phyloP scores from a whole-genome alignment of 75 land plant genomes.

The Cupressus sempervirens region DNA sequence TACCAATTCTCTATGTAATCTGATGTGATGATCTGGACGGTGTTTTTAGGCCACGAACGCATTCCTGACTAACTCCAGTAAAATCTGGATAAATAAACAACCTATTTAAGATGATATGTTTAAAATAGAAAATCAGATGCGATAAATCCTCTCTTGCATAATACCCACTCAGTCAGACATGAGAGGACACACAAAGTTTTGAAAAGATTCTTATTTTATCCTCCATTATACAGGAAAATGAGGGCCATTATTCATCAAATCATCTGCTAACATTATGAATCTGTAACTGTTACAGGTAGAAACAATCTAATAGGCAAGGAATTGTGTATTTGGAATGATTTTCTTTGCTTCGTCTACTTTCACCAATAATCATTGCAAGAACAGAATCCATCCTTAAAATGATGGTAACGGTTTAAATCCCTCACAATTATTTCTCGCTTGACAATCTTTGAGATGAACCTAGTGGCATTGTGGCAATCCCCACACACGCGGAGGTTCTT shows the following conservation, averaged over 20 bases:
- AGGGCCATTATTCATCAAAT: not conserved
- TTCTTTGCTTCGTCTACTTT: constrained; percentile 2
- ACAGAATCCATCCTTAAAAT: constrained; percentile 42
- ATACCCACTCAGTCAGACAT: not conserved
- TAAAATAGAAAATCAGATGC: not conserved
- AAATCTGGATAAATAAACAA: not conserved
- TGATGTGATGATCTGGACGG: too few species aligned
- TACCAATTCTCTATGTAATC: not conserved
- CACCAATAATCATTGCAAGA: constrained; percentile 58
- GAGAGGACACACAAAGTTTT: not conserved
- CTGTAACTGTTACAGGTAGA: not conserved
- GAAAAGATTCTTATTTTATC: not conserved
- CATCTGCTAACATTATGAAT: not conserved
- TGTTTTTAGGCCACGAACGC: too few species aligned
- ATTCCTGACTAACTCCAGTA: not conserved
- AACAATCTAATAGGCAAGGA: not conserved
- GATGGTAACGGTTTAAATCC: constrained; percentile 43
- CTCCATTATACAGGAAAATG: not conserved
- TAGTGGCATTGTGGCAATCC: constrained; percentile 44
- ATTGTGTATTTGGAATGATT: not conserved
- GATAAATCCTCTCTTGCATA: not conserved
- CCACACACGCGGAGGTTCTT: constrained; percentile 50
- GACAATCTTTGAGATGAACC: constrained; percentile 40
- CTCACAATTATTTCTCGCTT: constrained; percentile 39
- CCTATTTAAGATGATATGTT: not conserved